Base-by-base conservation (phyloP, 148 eudicot species). In the Rhododendron vialii region DNA sequence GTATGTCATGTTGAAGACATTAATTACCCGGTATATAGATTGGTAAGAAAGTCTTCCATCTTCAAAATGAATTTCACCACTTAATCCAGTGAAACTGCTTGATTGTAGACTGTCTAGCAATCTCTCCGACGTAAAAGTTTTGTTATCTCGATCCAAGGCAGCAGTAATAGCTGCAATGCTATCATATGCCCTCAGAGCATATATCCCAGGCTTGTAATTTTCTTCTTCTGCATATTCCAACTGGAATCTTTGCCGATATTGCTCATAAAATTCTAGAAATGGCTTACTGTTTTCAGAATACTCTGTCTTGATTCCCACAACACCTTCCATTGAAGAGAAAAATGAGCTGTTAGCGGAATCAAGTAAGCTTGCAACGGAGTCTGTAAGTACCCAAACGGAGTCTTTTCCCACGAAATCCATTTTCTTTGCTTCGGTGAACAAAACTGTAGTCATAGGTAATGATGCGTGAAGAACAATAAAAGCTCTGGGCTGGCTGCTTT, bases 391-490 rank as follows among this genome's bases (percentile, higher is more conserved):
- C 91, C 91, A 90, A 26, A 33, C 85, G 11, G 89, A 90, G 35
- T 88, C 85, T 26, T 53, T 84, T 28, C 81, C 82, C 47, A 84
- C 81, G 2, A 88, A 48, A 24, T 82, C 89, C 12, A 22, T 50
- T 33, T 18, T 53, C 50, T 88, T 82, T 61, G 91, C 91, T 75
- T 86, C 87, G 17, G 78, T 61, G 48, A 90, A 88, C 83, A 90
- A 80, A 51, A 22, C 74, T 12, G 26, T 63, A 50, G 86, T 71
- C 41, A 73, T 30, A 61, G 89, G 59, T 11, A 61, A 50, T 3
- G 89, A 90, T 15, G 83, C 78, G 18, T 47, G 81, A 43, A 87
- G 83, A 81, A 90, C 87, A n/a, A 90, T 22, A n/a, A 90, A 90
- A 48, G 84, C 91, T 61, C 88, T 51, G 20, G 88, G 71, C 55